Percentiles rank a stretch among this genome's conserved stretches.
phyloP scores from a whole-genome alignment of 345 rosid species.

The Trapa incisa region DNA sequence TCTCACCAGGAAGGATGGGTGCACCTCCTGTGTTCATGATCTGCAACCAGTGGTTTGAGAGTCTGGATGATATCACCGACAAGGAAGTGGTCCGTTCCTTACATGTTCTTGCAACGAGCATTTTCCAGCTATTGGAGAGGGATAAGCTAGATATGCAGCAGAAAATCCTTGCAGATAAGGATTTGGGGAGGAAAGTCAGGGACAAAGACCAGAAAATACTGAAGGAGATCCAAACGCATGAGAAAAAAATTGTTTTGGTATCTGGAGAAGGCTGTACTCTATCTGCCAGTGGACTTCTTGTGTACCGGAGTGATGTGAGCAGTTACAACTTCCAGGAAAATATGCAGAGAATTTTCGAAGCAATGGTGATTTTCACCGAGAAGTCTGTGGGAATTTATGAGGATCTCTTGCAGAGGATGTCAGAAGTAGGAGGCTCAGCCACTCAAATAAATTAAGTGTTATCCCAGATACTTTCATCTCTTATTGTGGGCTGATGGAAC shows the following conservation, averaged over 20 bases:
- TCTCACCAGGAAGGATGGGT: constrained; percentile 88
- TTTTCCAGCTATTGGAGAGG: constrained; percentile 74
- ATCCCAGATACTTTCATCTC: background rate
- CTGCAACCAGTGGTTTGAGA: constrained; percentile 92
- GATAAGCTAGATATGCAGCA: constrained; percentile 45
- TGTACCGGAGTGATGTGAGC: constrained; percentile 67
- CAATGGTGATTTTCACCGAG: constrained; percentile 73
- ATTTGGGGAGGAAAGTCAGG: constrained; percentile 49
- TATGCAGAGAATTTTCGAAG: constrained; percentile 61
- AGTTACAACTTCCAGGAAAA: constrained; percentile 54
- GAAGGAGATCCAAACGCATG: constrained; percentile 77
- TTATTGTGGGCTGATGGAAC: background rate
- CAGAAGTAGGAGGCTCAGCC: constrained; percentile 49
- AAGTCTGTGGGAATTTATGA: constrained; percentile 60
- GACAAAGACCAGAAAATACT: constrained; percentile 75
- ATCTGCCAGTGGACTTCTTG: constrained; percentile 30
- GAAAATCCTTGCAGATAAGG: constrained; percentile 41
- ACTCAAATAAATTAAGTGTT: constrained; percentile 26
- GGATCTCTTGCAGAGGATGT: constrained; percentile 62
- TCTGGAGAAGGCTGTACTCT: constrained; percentile 27
- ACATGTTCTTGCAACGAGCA: constrained; percentile 45
- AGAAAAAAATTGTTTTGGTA: constrained; percentile 53
- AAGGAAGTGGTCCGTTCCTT: constrained; percentile 73
- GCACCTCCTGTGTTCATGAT: constrained; percentile 88
- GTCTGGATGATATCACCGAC: constrained; percentile 67